phyloP scores from a whole-genome alignment of 257 asterid species.

The Fraxinus americana region DNA sequence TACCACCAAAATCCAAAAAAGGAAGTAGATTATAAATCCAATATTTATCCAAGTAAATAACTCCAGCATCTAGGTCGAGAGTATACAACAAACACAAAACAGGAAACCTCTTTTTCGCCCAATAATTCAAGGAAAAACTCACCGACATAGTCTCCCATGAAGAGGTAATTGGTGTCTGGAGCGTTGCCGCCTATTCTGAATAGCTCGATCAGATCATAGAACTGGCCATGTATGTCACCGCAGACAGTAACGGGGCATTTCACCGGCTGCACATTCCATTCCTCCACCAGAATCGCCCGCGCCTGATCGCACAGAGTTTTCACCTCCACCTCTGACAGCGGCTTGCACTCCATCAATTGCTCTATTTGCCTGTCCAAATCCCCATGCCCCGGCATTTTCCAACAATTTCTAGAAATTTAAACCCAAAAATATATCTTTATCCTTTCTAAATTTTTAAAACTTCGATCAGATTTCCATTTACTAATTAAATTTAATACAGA shows the following conservation, averaged over 20 bases:
- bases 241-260: conserved; percentile 94
- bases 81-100: conserved; percentile 9
- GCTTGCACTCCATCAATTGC: conserved; percentile 94
- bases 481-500: conserved; percentile 12
- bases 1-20: background rate
- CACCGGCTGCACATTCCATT: conserved; percentile 95
- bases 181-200: conserved; percentile 83
- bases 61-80: background rate
- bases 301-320: conserved; percentile 83
- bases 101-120: conserved; percentile 1
- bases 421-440: conserved; percentile 14
- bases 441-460: conserved; percentile 7
- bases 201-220: conserved; percentile 88
- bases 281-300: conserved; percentile 81
- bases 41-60: conserved; percentile 4
- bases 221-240: conserved; percentile 92
- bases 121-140: conserved; percentile 35
- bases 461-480: conserved; percentile 42
- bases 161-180: conserved; percentile 88
- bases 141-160: conserved; percentile 97
- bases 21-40: conserved; percentile 21
- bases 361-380: conserved; percentile 90
- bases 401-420: background rate
- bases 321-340: conserved; percentile 77
- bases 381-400: conserved; percentile 76